phyloP scores from a whole-genome alignment of 1,284 basidiomycete genomes.

The Fistulina hepatica region DNA sequence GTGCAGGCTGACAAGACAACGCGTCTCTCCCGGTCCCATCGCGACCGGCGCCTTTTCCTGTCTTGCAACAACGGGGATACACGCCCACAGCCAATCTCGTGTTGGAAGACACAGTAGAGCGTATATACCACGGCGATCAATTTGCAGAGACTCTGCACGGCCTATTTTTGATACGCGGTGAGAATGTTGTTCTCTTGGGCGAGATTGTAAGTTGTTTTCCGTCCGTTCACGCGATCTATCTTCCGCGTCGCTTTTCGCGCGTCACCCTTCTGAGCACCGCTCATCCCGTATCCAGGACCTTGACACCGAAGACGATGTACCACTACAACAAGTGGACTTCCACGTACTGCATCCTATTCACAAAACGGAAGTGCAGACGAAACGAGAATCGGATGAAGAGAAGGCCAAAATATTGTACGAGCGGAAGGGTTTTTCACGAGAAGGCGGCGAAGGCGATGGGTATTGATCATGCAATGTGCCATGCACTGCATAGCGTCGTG shows the following conservation, averaged over 20 bases:
- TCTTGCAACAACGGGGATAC: constrained; percentile 1
- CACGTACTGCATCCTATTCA: constrained; percentile 61
- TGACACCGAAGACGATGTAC: constrained; percentile 84
- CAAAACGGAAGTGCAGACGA: constrained; percentile 55
- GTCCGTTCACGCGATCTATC: background rate
- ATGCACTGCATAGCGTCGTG: too few relatives aligned
- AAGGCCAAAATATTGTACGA: constrained; percentile 72
- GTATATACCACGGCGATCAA: constrained; percentile 70
- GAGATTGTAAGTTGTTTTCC: constrained; percentile 79
- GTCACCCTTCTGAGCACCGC: constrained; percentile 6
- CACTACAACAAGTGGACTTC: constrained; percentile 67
- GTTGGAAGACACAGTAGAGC: constrained; percentile 81
- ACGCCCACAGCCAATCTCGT: constrained; percentile 77
- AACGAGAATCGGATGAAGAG: constrained; percentile 58
- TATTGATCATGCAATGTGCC: constrained; percentile 60
- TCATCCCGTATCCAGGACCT: constrained; percentile 55
- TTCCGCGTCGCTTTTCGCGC: background rate
- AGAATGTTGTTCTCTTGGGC: constrained; percentile 95
- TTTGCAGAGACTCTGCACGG: constrained; percentile 83
- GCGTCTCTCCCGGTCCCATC: background rate
- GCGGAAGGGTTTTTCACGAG: constrained; percentile 75
- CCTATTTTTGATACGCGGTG: constrained; percentile 90
- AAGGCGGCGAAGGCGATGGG: constrained; percentile 85
- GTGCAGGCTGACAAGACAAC: background rate
- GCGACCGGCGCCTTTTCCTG: constrained; percentile 2